Percentiles rank a stretch among this genome's conserved stretches.
Evolutionary conservation across 2,329 filamentous ascomycete genomes (phyloP).

Genomic region (Metarhizium rileyi): DNA sequence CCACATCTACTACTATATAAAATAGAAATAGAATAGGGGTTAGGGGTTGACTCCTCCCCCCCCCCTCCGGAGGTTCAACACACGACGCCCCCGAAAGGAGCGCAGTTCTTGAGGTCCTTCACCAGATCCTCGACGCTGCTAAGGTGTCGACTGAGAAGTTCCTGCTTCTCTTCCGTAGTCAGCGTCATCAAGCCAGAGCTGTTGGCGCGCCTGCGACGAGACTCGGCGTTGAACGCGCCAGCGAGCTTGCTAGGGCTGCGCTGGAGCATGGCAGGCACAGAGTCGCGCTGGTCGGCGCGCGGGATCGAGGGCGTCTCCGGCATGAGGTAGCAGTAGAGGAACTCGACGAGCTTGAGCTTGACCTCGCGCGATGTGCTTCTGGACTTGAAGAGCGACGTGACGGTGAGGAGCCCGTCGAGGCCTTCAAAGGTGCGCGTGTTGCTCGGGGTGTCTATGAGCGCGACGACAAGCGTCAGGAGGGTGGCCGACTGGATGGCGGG

Average conservation of each 20-base stretch:
- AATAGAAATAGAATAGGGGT: too few species aligned
- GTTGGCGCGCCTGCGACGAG: conserved; percentile 23
- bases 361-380: conserved; percentile 78
- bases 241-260: conserved; percentile 60
- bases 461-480: conserved; percentile 80
- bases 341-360: conserved; percentile 93
- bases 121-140: conserved; percentile 79
- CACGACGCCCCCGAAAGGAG: conserved; percentile 59
- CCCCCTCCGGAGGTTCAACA: conserved; percentile 29
- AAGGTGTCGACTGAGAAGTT: conserved; percentile 64
- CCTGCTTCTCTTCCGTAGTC: conserved; percentile 73
- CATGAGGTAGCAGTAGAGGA: conserved; percentile 98
- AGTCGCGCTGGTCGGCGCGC: conserved; percentile 33
- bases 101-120: conserved; percentile 69
- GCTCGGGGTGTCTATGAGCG: conserved; percentile 72
- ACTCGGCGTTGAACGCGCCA: conserved; percentile 38
- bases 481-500: conserved; percentile 86
- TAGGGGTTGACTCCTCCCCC: too few species aligned
- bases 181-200: conserved; percentile 37
- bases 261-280: conserved; percentile 45
- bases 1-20: too few species aligned
- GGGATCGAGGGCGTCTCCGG: conserved; percentile 63
- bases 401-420: conserved; percentile 81
- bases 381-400: conserved; percentile 88
- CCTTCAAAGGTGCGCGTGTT: conserved; percentile 90